Base-by-base conservation (phyloP, 257 asterid species). In the Lithospermum erythrorhizon region DNA sequence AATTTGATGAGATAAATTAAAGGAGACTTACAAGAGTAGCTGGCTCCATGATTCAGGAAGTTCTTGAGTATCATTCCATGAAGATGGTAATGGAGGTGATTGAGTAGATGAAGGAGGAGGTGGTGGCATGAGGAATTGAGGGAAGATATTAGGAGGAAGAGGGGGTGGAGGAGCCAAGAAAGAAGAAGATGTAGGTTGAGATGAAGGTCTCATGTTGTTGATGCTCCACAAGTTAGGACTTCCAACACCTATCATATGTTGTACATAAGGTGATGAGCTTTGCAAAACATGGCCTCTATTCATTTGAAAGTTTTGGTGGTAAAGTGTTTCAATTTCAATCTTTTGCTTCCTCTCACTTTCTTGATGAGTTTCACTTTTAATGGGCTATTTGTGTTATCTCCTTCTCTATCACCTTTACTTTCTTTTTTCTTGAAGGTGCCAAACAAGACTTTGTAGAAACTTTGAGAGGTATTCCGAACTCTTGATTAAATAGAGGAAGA, bases 41-140 rank as follows among this genome's bases (percentile, higher is more conserved):
- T 87, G 94, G 75, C 85, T 82, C 88, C 87, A 87, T 20, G 95
- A 81, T 23, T 73, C 85, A 0, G 83, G 89, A 65, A 81, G 78
- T 21, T 81, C 81, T 21, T 76, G 83, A 64, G 52, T 49, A 64
- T 79, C 72, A 63, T 70, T 57, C 86, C 87, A 83, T n/a, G 84
- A 64, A 24, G 79, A 49, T 27, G 72, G 63, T 23, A 66, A 45
- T 7, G 74, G 74, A 23, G 41, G 70, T 0, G 55, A 61, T 5
- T 23, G 53, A 27, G 65, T 16, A 32, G 62, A 47, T 8, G 68
- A 56, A 17, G 63, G 76, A 13, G 55, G 74, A 2, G 32, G 30
- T 15, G 73, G 70, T 17, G 74, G 69, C 2, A 74, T 58, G 23
- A 74, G 53, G 35, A 57, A 72, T 11, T 68, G 64, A 57, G 79